Conservation (phyloP, 1,284 basidiomycete genomes). For the Jaminaea rosea region DNA sequence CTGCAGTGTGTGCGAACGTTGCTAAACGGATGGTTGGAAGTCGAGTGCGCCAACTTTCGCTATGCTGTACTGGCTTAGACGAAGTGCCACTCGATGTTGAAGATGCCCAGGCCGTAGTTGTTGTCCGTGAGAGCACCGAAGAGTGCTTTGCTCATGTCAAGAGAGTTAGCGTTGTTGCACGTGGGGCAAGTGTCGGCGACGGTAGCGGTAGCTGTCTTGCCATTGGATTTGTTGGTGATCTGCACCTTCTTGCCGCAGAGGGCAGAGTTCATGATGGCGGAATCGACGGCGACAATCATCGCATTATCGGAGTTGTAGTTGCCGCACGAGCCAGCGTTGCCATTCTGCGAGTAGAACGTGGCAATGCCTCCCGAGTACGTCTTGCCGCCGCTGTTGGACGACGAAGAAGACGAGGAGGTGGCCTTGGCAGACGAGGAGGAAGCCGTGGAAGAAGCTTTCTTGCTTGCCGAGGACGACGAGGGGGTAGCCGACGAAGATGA, state of each 20-base stretch:
- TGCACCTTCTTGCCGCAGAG: slow-evolving; percentile 61
- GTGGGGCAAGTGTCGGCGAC: slow-evolving; percentile 30
- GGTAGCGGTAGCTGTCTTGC: slow-evolving; percentile 56
- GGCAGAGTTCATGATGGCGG: slow-evolving; percentile 46
- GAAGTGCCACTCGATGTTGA: slow-evolving; percentile 27
- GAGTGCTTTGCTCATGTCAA: slow-evolving; percentile 69
- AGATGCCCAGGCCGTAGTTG: slow-evolving; percentile 18
- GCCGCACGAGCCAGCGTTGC: slow-evolving; percentile 42
- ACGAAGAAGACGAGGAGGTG: not conserved
- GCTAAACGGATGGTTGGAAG: too few relatives aligned
- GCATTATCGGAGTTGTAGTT: slow-evolving; percentile 24
- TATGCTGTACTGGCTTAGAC: too few relatives aligned
- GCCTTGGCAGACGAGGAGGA: not conserved
- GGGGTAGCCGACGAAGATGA: not conserved
- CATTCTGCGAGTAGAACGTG: slow-evolving; percentile 36
- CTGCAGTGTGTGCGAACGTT: too few relatives aligned
- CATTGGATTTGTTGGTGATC: slow-evolving; percentile 49
- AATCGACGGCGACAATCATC: slow-evolving; percentile 13
- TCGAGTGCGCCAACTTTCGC: too few relatives aligned
- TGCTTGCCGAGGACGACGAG: not conserved
- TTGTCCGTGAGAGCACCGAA: slow-evolving; percentile 51
- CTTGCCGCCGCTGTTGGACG: not conserved
- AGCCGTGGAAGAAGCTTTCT: not conserved
- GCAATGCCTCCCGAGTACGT: slow-evolving; percentile 13
- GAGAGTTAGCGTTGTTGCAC: slow-evolving; percentile 53